phyloP scores from a whole-genome alignment of 2,329 filamentous ascomycete genomes.

The Conoideocrella luteorostrata region DNA sequence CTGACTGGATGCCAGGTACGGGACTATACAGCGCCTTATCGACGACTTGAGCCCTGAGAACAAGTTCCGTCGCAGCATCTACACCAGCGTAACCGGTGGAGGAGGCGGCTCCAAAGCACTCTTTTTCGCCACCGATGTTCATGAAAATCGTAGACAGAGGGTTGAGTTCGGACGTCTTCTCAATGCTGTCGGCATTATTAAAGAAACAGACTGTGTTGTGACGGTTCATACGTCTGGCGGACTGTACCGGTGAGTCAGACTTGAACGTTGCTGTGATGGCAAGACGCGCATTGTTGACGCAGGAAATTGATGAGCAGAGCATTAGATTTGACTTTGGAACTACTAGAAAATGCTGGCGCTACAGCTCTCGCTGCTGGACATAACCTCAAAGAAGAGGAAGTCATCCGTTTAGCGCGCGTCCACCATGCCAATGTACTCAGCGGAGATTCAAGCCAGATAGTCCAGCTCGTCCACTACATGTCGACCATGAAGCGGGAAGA shows the following conservation, averaged over 20 bases:
- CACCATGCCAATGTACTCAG: constrained; percentile 31
- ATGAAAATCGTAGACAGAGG: constrained; percentile 36
- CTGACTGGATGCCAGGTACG: no score
- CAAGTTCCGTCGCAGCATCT: constrained; percentile 29
- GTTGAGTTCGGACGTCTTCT: constrained; percentile 27
- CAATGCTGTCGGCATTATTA: constrained; percentile 21
- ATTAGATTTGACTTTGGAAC: constrained; percentile 32
- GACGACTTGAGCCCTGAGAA: constrained; percentile 26
- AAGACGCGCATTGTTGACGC: no score
- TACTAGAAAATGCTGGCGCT: constrained; percentile 34
- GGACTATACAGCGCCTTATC: constrained; percentile 26
- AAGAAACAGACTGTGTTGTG: constrained; percentile 31
- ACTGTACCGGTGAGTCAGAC: constrained; percentile 31
- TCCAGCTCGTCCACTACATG: constrained; percentile 29
- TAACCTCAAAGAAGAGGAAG: constrained; percentile 16
- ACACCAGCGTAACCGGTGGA: constrained; percentile 35
- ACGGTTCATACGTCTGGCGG: constrained; percentile 28
- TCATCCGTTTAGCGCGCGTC: constrained; percentile 20
- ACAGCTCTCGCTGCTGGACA: constrained; percentile 30
- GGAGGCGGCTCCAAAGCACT: constrained; percentile 23
- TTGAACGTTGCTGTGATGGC: no score
- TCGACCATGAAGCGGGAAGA: constrained; percentile 18
- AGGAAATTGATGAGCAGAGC: constrained; percentile 19
- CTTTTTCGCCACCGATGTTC: constrained; percentile 32
- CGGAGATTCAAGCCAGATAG: constrained; percentile 31